Percentiles rank a stretch among this genome's conserved stretches.
phyloP scores from a whole-genome alignment of 768 basidiomycete species.

The Russula foetens region DNA sequence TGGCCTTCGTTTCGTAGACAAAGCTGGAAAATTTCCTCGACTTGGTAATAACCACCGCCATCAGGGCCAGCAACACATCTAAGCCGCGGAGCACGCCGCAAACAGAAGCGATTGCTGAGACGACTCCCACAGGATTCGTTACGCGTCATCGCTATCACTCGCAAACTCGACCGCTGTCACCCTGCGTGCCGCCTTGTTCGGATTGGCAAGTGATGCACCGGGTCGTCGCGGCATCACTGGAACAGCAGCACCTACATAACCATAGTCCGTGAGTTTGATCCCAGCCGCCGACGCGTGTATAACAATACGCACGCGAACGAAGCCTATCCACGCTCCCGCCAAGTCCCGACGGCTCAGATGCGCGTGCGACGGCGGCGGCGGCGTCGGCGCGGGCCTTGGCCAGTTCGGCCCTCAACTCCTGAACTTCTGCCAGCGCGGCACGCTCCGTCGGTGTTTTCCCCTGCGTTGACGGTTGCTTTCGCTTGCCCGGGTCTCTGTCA shows the following conservation, averaged over 20 bases:
- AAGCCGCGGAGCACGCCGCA: no score
- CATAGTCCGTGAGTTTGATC: background rate
- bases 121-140: background rate
- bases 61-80: no score
- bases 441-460: background rate
- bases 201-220: constrained; percentile 11
- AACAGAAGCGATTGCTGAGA: no score
- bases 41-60: no score
- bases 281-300: background rate
- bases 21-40: no score
- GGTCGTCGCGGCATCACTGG: constrained; percentile 1
- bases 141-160: constrained; percentile 8
- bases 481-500: background rate
- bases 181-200: constrained; percentile 11
- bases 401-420: constrained; percentile 7
- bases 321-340: constrained; percentile 8
- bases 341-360: background rate
- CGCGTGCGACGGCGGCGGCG: background rate
- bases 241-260: background rate
- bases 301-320: background rate
- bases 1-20: no score
- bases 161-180: constrained; percentile 9
- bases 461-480: background rate
- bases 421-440: background rate
- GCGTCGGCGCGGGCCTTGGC: constrained; percentile 3